Evolutionary conservation across 495 filamentous ascomycete species (phyloP).

Genomic region (Coniosporium apollinis): DNA sequence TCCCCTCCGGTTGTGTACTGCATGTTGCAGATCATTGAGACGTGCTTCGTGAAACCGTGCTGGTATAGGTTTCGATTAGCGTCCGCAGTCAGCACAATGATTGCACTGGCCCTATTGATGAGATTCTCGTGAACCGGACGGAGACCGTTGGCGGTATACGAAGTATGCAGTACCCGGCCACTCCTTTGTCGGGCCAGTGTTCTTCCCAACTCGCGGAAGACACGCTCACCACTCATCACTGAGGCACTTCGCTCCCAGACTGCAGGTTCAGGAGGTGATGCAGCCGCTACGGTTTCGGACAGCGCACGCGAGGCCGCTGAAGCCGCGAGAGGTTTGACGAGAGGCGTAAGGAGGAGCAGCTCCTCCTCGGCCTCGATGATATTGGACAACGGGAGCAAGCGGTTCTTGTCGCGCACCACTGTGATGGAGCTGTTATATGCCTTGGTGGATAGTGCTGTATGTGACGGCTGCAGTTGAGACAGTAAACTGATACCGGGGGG

Average conservation of each 20-base stretch:
- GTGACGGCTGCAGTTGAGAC: conserved; percentile 61
- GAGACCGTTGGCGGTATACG: conserved; percentile 79
- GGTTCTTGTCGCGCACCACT: conserved; percentile 66
- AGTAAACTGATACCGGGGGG: conserved; percentile 55
- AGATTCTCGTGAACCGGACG: conserved; percentile 78
- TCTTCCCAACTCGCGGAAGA: conserved; percentile 70
- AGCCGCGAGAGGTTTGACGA: conserved; percentile 73
- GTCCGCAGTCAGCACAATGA: conserved; percentile 78
- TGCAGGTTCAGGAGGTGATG: conserved; percentile 32
- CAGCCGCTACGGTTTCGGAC: conserved; percentile 27
- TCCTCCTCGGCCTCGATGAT: conserved; percentile 69
- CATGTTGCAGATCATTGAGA: conserved; percentile 84
- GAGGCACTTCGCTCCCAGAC: conserved; percentile 44
- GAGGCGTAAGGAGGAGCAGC: conserved; percentile 61
- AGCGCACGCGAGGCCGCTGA: conserved; percentile 48
- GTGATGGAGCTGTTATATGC: conserved; percentile 80
- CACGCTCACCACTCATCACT: conserved; percentile 71
- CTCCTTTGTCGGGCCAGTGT: conserved; percentile 65
- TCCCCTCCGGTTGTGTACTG: conserved; percentile 37
- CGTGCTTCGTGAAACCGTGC: conserved; percentile 79
- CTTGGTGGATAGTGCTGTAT: conserved; percentile 59
- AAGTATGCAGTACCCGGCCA: conserved; percentile 73
- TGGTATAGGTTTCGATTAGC: conserved; percentile 83
- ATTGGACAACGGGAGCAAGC: conserved; percentile 59
- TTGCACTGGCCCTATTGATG: conserved; percentile 68